Evolutionary conservation across 352 stramenopile species (phyloP), one percentile per base, ranked within the genome.

Genomic region (Phytopythium montanum): DNA sequence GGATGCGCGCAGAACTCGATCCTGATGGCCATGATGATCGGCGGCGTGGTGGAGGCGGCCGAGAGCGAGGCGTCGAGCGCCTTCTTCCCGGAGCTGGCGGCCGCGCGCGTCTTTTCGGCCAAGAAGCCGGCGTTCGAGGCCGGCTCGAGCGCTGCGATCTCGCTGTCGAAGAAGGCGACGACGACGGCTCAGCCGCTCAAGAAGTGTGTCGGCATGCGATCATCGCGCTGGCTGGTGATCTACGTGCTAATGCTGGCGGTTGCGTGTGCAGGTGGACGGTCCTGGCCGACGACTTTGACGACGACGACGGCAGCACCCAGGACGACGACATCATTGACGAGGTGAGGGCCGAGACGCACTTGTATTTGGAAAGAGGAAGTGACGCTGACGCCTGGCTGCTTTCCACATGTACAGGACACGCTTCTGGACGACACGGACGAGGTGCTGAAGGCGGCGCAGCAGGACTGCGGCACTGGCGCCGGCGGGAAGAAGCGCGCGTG

Each of bases 401-500:
- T 55, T 19, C 23, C 38, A 23, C 23, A 26, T 18, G 54, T n/a
- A 12, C 29, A 81, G 60, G 81, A 96, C 62, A 85, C 81, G 10
- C 61, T 95, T 36, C 65, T 97, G 33, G 87, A 91, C 48, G 81
- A 94, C 67, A 88, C 79, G 21, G 83, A 96, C 53, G 85, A 90
- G n/a, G 76, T 95, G 19, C 70, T 92, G 31, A 66, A 89, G 66
- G 68, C 80, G 2, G 81, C 81, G 4, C 81, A 91, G 61, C 67
- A 75, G 34, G 81, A 92, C 50, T 92, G 81, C 54, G 86, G 66
- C 2, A 84, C 90, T 44, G 82, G 92, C 62, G 92, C 84, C 59
- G 81, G 84, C 54, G 88, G 89, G 46, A 98, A 98, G 72, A 88
- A 88, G 65, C 83, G 90, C 52, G 85, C 96, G 7, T 99, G 97